Percentiles rank a stretch among this genome's conserved stretches.
Conservation (phyloP, 129 eudicot genomes). For the Centella asiatica region DNA sequence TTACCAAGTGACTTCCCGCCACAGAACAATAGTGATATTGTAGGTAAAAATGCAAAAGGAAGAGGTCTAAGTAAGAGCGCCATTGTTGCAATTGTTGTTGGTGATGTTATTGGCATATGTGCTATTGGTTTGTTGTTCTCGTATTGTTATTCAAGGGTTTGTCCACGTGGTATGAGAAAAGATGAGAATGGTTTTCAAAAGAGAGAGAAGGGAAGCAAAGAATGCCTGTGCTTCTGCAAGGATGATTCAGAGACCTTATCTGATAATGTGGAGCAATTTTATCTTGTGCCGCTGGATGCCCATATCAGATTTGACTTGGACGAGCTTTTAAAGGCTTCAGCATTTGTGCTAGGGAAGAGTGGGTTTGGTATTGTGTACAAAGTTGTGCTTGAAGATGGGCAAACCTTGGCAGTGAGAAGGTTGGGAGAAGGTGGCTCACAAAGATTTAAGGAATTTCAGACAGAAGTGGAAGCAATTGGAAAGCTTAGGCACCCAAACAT, state of each 20-base stretch:
- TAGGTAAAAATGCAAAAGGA: slow-evolving; percentile 19
- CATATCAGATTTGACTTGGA: slow-evolving; percentile 79
- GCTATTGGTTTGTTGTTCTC: slow-evolving; percentile 59
- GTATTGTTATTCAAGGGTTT: slow-evolving; percentile 63
- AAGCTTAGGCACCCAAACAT: slow-evolving; percentile 74
- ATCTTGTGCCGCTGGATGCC: slow-evolving; percentile 59
- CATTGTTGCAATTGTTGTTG: slow-evolving; percentile 49
- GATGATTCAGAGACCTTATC: slow-evolving; percentile 86
- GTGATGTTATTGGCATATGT: slow-evolving; percentile 74
- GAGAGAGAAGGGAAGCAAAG: slow-evolving; percentile 42
- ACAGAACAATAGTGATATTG: slow-evolving; percentile 7
- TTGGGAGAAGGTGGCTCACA: slow-evolving; percentile 92
- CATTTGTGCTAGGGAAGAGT: slow-evolving; percentile 95
- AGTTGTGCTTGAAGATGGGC: slow-evolving; percentile 89
- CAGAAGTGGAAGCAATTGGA: slow-evolving; percentile 91
- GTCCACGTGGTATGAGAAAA: slow-evolving; percentile 39
- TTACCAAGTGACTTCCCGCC: slow-evolving; percentile 47
- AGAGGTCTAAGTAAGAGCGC: slow-evolving; percentile 58
- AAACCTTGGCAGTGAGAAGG: slow-evolving; percentile 76
- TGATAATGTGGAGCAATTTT: slow-evolving; percentile 68
- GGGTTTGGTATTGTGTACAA: slow-evolving; percentile 89
- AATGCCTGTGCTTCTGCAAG: slow-evolving; percentile 71
- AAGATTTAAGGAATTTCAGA: slow-evolving; percentile 79
- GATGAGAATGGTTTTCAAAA: slow-evolving; percentile 33
- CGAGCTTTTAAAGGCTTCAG: slow-evolving; percentile 78